These are phyloP conservation scores for Crotalaria pallida DNA, from an alignment of 306 rosid species.

Conservation along the genomic window DNA sequence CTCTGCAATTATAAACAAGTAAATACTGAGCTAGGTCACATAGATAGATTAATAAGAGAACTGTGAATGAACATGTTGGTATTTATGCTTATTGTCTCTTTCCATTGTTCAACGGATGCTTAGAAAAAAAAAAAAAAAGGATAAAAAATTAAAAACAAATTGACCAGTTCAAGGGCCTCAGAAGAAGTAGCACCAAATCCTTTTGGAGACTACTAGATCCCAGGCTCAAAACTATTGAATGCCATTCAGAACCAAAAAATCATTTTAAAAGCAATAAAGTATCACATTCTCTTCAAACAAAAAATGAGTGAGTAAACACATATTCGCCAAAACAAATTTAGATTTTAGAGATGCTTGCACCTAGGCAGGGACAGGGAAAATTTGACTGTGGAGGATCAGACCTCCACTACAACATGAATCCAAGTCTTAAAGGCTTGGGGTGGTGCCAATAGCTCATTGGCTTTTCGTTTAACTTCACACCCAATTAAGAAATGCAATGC, in stretches of 20 bases:
- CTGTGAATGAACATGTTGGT: not conserved
- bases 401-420: not conserved
- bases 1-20: conserved; percentile 49
- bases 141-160: not conserved
- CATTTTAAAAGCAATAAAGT: not conserved
- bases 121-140: not conserved
- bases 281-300: not conserved
- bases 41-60: not conserved
- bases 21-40: not conserved
- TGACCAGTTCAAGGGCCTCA: not conserved
- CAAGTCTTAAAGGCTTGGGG: not conserved
- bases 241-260: not conserved
- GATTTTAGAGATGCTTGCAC: not conserved
- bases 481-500: not conserved
- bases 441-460: not conserved
- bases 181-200: too few species aligned
- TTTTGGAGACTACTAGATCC: too few species aligned
- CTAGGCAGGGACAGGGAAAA: not conserved
- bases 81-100: not conserved
- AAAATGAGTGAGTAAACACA: not conserved
- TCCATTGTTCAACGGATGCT: not conserved
- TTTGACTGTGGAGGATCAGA: not conserved
- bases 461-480: not conserved
- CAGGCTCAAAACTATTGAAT: not conserved
- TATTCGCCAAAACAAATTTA: not conserved